Evolutionary conservation across 148 eudicot species (phyloP), one percentile per base, ranked within the genome.

Genomic region (Diospyros lotus): DNA sequence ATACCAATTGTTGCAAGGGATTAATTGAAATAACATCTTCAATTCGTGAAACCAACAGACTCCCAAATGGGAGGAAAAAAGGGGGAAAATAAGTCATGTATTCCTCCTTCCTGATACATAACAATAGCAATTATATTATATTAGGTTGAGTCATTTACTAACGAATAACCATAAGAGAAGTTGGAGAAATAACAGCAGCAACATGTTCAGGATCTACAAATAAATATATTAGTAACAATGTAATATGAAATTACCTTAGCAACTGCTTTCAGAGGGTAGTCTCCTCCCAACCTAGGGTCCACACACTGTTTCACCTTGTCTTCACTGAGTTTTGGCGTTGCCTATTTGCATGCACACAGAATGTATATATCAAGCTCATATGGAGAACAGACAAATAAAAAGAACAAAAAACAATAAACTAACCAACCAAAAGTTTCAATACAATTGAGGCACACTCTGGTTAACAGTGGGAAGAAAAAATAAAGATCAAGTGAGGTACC

Each of bases 261-360:
- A 71, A 89, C 89, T 65, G 97, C 97, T 82, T 89, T 86, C 63
- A 85, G 90, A 77, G 97, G 97, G 77, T 89, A 89, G 63, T 89
- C 88, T 58, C 85, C 73, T 5, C 75, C 80, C 59, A 91, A 73
- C 81, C 93, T 87, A 76, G 82, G 79, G 62, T 91, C 97, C 58
- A 91, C 87, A 72, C 91, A 86, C 73, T 86, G 90, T 77, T 89
- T 86, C 61, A 91, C 93, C 80, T 91, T 91, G 76, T 86, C 93
- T 83, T 87, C 93, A 45, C 91, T 89, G 67, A 91, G 93, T 70
- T 86, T 91, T 56, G 93, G 97, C 50, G 91, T 86, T 67, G 97
- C 97, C 97, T 91, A 81, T 41, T 50, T 3, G 18, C 18, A 64
- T 1, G 52, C 62, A 77, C 18, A 65, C 4, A 66, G 58, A 65